Evolutionary conservation across 495 filamentous ascomycete species (phyloP), one percentile per base, ranked within the genome.

Genomic region (Jackrogersella minutella): DNA sequence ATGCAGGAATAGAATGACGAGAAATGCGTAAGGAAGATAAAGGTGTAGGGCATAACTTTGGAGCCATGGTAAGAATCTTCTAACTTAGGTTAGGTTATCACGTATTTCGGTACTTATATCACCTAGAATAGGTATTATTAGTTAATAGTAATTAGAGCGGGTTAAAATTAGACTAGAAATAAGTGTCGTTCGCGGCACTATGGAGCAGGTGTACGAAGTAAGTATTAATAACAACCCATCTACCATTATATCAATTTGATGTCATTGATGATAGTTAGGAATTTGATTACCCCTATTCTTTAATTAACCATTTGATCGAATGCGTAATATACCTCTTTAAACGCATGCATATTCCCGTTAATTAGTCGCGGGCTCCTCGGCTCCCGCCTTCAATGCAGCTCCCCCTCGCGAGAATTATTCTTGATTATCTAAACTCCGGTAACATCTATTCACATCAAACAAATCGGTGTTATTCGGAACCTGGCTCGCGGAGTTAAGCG

Each of bases 1-100:
- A 83, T 46, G 80, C 74, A 7, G 86, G 82, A 43, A 91, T 91
- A 22, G 81, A 81, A 58, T 87, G 80, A n/a, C 73, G 75, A 14
- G 83, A 85, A 21, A 90, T 76, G 49, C 74, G 71, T 63, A 90
- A 79, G 2, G 81, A 73, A 16, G 80, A 74, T 13, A 83, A 75
- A 19, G 82, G 77, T 1, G 75, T 84, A 24, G 86, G 77, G 13
- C 53, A 43, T 26, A 73, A 84, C 75, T 13, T 83, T 82, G 66
- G 40, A 26, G 44, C 14, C 65, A 68, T 65, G 33, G 24, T 36
- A 21, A 50, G 49, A 37, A 10, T 19, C 14, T 7, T 49, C 8
- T 26, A 33, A 13, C n/a, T 50, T n/a, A n/a, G n/a, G n/a, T n/a
- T n/a, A n/a, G 14, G 16, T 19, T 46, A 19, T 8, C 13, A 43